Evolutionary conservation across 164 flowering plant genomes (phyloP).

Genomic region (Chimonanthus salicifolius): DNA sequence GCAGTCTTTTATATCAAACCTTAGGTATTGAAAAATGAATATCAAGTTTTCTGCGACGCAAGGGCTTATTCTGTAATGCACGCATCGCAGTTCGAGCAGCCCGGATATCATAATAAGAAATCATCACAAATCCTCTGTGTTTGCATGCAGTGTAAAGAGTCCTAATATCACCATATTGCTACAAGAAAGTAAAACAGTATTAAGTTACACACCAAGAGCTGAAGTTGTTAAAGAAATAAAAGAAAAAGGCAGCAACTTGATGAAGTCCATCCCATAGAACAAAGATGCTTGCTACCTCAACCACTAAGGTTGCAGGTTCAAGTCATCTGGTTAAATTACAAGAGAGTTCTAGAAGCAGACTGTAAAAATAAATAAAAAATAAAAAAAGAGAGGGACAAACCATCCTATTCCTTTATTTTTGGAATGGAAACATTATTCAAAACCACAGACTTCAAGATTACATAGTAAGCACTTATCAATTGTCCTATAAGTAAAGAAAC

Average conservation of each 20-base stretch:
- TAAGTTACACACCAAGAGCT: neutral
- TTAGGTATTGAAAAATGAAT: constrained; percentile 99
- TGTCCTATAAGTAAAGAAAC: too few species aligned
- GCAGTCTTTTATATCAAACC: constrained; percentile 30
- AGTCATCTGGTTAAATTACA: too few species aligned
- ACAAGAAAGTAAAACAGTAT: constrained; percentile 19
- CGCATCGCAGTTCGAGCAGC: constrained; percentile 99
- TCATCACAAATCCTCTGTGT: constrained; percentile 99
- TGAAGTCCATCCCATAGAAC: neutral
- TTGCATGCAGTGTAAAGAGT: constrained; percentile 94
- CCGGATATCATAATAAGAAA: constrained; percentile 95
- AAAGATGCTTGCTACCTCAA: too few species aligned
- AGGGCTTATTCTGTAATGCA: constrained; percentile 82
- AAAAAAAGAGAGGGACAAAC: too few species aligned
- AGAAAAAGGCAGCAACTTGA: neutral
- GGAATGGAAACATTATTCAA: too few species aligned
- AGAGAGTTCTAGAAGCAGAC: too few species aligned
- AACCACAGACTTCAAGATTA: too few species aligned
- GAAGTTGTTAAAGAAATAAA: neutral
- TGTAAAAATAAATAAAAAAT: too few species aligned
- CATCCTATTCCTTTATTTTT: too few species aligned
- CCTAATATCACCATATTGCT: constrained; percentile 99
- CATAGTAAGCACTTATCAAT: too few species aligned
- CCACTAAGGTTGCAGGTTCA: too few species aligned
- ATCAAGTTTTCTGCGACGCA: constrained; percentile 91